Evolutionary conservation across 306 rosid species (phyloP), one percentile per base, ranked within the genome.

Genomic region (Heteromeles arbutifolia): DNA sequence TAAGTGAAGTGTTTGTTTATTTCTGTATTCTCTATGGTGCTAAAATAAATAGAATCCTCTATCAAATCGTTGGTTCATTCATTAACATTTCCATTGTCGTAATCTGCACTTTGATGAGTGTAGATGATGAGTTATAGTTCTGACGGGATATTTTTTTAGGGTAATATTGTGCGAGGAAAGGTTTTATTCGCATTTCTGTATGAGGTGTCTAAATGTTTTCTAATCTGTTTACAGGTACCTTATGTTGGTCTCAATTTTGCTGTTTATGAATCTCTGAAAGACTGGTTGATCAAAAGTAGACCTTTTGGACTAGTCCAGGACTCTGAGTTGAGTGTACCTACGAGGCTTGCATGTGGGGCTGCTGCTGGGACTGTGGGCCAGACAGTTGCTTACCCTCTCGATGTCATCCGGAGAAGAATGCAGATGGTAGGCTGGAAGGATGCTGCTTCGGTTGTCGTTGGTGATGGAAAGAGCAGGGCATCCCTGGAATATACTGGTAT

Each of bases 291-390:
- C 62, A 72, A 74, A 77, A 65, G 56, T 65, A 85, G 69, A 74
- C 81, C 86, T 70, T 59, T 76, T 26, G 78, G 86, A 65, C 37
- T 85, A 24, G 76, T 26, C 69, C 32, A 77, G 63, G 82, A 85
- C 39, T 50, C 80, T 59, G 86, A 85, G 77, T 69, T 85, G 50
- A 80, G 89, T 62, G 84, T 85, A 79, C 25, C 72, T 25, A 85
- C 86, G 28, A 82, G 82, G 78, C 85, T 82, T 31, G 86, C 86
- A 24, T 82, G 89, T 77, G 89, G 89, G 61, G 86, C 86, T 2
- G 89, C 86, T 17, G 89, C 89, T 74, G 89, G 89, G 72, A 85
- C 89, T 41, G 77, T 85, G 41, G 89, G 89, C 65, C 88, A 85
- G 84, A 85, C 88, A 3, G 74, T 85, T 41, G 86, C 89, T 65